These are phyloP conservation scores for Globisporangium carolinianum DNA, from an alignment of 352 stramenopile genomes.

Conservation along the genomic window DNA sequence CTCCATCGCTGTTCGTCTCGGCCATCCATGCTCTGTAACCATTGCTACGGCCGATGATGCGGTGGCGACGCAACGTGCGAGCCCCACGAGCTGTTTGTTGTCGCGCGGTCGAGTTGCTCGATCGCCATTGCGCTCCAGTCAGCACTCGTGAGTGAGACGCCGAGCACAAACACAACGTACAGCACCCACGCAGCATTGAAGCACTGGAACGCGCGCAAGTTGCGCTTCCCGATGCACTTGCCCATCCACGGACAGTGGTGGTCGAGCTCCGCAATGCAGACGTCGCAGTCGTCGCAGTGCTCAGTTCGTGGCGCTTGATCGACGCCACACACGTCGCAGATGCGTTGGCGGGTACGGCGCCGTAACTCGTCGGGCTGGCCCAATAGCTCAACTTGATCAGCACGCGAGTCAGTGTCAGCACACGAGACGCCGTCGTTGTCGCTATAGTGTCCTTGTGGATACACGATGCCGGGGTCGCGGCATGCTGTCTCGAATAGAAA, in stretches of 20 bases:
- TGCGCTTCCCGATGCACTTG: conserved; percentile 90
- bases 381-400: no score
- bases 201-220: conserved; percentile 87
- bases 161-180: conserved; percentile 78
- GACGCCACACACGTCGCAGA: conserved; percentile 65
- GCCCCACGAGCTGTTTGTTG: conserved; percentile 22
- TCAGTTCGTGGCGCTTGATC: conserved; percentile 53
- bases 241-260: conserved; percentile 95
- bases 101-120: conserved; percentile 25
- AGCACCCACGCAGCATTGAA: conserved; percentile 84
- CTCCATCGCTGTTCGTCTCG: no score
- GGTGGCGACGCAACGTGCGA: neutral
- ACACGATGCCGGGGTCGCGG: conserved; percentile 67
- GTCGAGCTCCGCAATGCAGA: conserved; percentile 85
- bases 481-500: conserved; percentile 72
- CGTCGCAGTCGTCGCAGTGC: conserved; percentile 92
- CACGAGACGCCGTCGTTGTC: conserved; percentile 14
- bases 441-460: conserved; percentile 1
- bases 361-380: conserved; percentile 9
- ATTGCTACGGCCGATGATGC: neutral
- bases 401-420: neutral
- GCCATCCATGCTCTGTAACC: no score
- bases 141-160: conserved; percentile 44
- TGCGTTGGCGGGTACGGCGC: conserved; percentile 19
- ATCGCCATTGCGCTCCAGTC: conserved; percentile 38